phyloP scores from a whole-genome alignment of 345 rosid species.

The Brassica napus region DNA sequence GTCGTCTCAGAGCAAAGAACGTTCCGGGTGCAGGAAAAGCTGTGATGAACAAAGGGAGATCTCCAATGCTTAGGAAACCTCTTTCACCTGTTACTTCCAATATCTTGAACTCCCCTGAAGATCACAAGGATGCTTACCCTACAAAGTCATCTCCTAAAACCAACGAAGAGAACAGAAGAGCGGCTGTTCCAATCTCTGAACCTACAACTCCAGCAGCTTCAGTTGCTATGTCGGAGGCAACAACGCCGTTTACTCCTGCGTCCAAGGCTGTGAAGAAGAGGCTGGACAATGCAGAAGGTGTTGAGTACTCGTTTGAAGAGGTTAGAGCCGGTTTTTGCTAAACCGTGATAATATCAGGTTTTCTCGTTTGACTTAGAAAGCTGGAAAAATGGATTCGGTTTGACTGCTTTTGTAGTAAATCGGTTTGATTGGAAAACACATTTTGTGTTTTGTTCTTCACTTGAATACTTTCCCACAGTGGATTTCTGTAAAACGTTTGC shows the following conservation, averaged over 20 bases:
- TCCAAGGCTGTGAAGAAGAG: conserved; percentile 24
- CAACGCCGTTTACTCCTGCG: conserved; percentile 60
- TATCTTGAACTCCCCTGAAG: conserved; percentile 48
- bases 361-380: not conserved
- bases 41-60: conserved; percentile 22
- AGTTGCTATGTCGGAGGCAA: conserved; percentile 57
- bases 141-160: conserved; percentile 30
- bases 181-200: conserved; percentile 38
- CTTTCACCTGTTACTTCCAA: conserved; percentile 67
- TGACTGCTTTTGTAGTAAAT: conserved; percentile 5
- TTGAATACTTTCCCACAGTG: not conserved
- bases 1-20: conserved; percentile 46
- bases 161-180: conserved; percentile 42
- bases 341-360: conserved; percentile 14
- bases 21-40: conserved; percentile 37
- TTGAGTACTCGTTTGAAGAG: conserved; percentile 43
- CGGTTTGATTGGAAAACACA: not conserved
- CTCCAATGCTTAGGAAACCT: conserved; percentile 49
- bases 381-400: conserved; percentile 8
- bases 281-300: conserved; percentile 11
- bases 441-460: not conserved
- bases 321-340: conserved; percentile 33
- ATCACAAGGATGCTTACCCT: conserved; percentile 35
- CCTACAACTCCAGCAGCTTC: conserved; percentile 58
- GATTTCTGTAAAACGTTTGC: not conserved